A percentile compares a stretch with the other conserved stretches of the same genome.
Conservation (phyloP, 257 asterid species). For the Sherardia arvensis region DNA sequence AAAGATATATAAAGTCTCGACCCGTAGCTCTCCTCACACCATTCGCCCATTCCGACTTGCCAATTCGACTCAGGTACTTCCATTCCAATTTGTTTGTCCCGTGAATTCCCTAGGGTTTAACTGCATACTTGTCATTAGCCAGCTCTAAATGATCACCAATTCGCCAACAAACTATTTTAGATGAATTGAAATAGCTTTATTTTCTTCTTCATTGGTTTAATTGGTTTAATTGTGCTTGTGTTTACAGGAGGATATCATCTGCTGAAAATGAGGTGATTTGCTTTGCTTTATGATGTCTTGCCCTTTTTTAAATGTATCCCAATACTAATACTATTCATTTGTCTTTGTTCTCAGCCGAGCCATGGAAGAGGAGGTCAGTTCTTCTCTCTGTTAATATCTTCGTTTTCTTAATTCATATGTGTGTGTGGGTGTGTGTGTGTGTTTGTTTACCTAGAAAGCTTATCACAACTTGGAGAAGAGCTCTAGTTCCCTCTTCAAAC, state of each 20-base stretch:
- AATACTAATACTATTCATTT: background rate
- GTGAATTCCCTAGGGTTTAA: no score
- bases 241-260: background rate
- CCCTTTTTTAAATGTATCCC: background rate
- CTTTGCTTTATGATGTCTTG: background rate
- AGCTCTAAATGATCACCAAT: no score
- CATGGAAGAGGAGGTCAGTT: constrained; percentile 56
- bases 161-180: no score
- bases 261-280: constrained; percentile 9
- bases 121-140: no score
- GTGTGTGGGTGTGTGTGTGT: background rate
- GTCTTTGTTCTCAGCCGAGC: constrained; percentile 45
- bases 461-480: background rate
- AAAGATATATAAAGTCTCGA: no score
- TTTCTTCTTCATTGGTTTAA: background rate
- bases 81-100: no score
- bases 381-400: constrained; percentile 1
- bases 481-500: no score
- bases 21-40: no score
- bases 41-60: no score
- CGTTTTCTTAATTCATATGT: constrained; percentile 28
- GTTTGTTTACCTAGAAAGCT: background rate
- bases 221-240: background rate
- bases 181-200: no score
- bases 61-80: no score